Percentiles rank a stretch among this genome's conserved stretches.
phyloP scores from a whole-genome alignment of 306 rosid species.

The Hippophae rhamnoides region DNA sequence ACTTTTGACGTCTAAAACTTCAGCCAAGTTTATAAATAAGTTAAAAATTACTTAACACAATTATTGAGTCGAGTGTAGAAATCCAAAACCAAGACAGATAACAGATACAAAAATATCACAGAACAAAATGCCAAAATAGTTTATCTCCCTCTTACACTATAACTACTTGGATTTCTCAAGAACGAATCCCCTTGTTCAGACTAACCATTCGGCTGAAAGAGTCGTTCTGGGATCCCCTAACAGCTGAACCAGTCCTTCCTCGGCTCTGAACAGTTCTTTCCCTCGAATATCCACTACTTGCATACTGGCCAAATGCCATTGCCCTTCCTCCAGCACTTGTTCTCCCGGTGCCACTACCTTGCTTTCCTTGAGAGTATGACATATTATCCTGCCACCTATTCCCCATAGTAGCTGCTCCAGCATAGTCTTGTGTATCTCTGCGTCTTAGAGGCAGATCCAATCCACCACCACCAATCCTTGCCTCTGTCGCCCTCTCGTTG shows the following conservation, averaged over 20 bases:
- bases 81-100: no score
- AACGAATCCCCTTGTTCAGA: slow-evolving; percentile 53
- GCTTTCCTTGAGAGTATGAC: slow-evolving; percentile 52
- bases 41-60: no score
- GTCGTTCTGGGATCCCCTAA: slow-evolving; percentile 63
- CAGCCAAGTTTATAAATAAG: no score
- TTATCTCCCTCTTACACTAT: not conserved
- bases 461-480: slow-evolving; percentile 77
- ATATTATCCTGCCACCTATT: slow-evolving; percentile 77
- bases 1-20: no score
- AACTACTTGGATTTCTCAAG: slow-evolving; percentile 19
- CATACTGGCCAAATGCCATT: slow-evolving; percentile 11
- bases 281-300: slow-evolving; percentile 26
- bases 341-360: slow-evolving; percentile 52
- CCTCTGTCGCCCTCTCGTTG: slow-evolving; percentile 87
- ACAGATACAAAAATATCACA: no score
- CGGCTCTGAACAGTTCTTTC: slow-evolving; percentile 11
- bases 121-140: not conserved
- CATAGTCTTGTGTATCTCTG: slow-evolving; percentile 80
- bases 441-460: slow-evolving; percentile 71
- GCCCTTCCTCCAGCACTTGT: slow-evolving; percentile 31
- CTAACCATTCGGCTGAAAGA: slow-evolving; percentile 71
- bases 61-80: no score
- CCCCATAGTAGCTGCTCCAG: slow-evolving; percentile 34
- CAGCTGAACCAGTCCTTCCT: slow-evolving; percentile 37